Base-by-base conservation (phyloP, 2,329 filamentous ascomycete species). In the Phyllosticta capitalensis region DNA sequence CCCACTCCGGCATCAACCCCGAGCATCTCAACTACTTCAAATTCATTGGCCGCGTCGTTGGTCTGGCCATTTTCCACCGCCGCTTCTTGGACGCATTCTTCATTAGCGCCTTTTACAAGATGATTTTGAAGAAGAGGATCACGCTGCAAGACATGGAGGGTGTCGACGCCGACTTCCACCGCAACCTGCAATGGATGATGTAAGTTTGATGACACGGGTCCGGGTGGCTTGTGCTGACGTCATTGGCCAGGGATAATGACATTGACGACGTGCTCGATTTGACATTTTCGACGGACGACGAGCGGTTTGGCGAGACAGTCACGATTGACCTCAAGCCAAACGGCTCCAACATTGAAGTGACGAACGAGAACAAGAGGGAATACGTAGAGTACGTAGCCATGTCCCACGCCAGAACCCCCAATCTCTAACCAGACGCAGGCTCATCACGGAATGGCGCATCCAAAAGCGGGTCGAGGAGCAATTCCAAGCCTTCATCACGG, bases 11-110 rank as follows among this genome's bases (percentile, higher is more conserved):
- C 64, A 97, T 99, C 76, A 99, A 99, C 75, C 94, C 94, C 0
- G 94, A 99, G 76, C 94, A 99, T 83, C 80, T 99, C 69, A 97
- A 96, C 74, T 99, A 97, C 78, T 99, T 99, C 85, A 97, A 96
- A 76, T 99, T 99, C 72, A 99, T 99, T 69, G 94, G 94, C 54
- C 90, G 94, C 62, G 94, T 99, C 26, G 94, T 99, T 61, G 94
- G 94, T 62, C 76, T 99, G 66, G 92, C 94, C 62, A 99, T 99
- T 69, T 99, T 99, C 85, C 94, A 99, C 75, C 84, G 94, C 61
- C 87, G 94, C 55, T 99, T 99, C 82, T 78, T 99, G 64, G 94
- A 99, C 72, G 95, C 94, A 33, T 99, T 99, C 81, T 99, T 99
- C 75, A 97, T 99, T 71, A 94, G 94, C 54, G 94, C 94, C 28